A percentile compares a stretch with the other conserved stretches of the same genome.
phyloP scores from a whole-genome alignment of 352 stramenopile species.

The Ochromonadaceae sp. region DNA sequence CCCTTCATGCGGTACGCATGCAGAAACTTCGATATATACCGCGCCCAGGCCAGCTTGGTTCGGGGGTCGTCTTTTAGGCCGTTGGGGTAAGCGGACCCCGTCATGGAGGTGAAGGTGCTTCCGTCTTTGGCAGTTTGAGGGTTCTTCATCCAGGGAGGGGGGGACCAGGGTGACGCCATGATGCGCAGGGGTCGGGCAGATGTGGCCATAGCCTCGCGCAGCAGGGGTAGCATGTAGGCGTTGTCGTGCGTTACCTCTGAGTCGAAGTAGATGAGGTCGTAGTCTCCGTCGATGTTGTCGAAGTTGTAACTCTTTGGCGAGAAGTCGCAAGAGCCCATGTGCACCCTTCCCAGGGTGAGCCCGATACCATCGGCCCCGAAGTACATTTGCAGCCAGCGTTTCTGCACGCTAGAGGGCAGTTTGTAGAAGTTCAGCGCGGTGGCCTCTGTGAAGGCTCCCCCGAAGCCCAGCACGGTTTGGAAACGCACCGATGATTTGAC shows the following conservation, averaged over 20 bases:
- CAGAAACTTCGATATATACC: constrained; percentile 80
- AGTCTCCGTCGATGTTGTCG: constrained; percentile 53
- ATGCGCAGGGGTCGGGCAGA: constrained; percentile 42
- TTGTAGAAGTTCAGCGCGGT: constrained; percentile 64
- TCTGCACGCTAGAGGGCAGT: constrained; percentile 49
- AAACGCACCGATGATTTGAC: too few relatives aligned
- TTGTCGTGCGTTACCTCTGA: constrained; percentile 49
- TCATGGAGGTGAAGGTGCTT: constrained; percentile 26
- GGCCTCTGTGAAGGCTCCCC: constrained; percentile 74
- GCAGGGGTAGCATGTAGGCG: constrained; percentile 55
- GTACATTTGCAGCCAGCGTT: constrained; percentile 62
- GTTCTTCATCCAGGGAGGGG: constrained; percentile 63
- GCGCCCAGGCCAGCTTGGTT: constrained; percentile 49
- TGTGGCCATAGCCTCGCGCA: constrained; percentile 40
- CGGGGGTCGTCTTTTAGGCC: constrained; percentile 41
- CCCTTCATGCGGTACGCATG: constrained; percentile 52
- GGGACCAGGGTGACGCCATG: constrained; percentile 57
- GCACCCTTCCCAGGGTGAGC: constrained; percentile 69
- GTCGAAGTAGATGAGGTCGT: constrained; percentile 49
- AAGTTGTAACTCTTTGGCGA: constrained; percentile 62
- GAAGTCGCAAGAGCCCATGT: constrained; percentile 75
- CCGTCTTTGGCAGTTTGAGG: neutral
- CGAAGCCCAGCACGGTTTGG: too few relatives aligned
- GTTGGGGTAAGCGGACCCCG: constrained; percentile 34
- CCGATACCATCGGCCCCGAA: constrained; percentile 57